Conservation (phyloP, 2,329 filamentous ascomycete genomes). For the Apiospora saccharicola region DNA sequence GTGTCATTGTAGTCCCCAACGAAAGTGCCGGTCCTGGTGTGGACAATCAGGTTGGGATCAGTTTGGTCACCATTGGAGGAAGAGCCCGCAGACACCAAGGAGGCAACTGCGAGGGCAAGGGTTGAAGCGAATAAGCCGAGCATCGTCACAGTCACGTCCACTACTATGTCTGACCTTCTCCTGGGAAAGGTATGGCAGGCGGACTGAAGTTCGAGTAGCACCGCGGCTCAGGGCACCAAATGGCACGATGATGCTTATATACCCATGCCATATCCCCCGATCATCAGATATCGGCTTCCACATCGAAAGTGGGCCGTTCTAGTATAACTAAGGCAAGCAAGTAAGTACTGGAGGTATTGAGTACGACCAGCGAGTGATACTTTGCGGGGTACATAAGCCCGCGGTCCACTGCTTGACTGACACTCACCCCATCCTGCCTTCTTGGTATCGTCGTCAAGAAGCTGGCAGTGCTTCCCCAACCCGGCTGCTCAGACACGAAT, state of each 20-base stretch:
- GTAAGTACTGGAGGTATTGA: no score
- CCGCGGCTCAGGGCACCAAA: not conserved
- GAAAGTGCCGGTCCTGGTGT: constrained; percentile 42
- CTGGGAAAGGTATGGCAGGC: not conserved
- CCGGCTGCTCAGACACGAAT: not conserved
- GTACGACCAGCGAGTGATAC: not conserved
- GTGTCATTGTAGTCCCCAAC: constrained; percentile 43
- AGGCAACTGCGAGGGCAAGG: not conserved
- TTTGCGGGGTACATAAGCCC: not conserved
- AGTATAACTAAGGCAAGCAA: not conserved
- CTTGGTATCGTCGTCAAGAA: not conserved
- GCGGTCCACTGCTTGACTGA: constrained; percentile 5
- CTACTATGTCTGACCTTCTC: not conserved
- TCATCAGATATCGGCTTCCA: not conserved
- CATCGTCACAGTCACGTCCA: not conserved
- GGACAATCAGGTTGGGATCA: constrained; percentile 36
- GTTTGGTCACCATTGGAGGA: not conserved
- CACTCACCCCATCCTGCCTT: not conserved
- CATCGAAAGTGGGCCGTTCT: not conserved
- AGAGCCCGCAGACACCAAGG: not conserved
- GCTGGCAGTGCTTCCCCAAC: not conserved
- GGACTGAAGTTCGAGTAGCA: no score
- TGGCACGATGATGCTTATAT: constrained; percentile 1
- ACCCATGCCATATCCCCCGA: not conserved
- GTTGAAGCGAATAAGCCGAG: not conserved